Evolutionary conservation across 78 protist species (phyloP), one percentile per base, ranked within the genome.

Genomic region (Capsaspora owczarzaki): DNA sequence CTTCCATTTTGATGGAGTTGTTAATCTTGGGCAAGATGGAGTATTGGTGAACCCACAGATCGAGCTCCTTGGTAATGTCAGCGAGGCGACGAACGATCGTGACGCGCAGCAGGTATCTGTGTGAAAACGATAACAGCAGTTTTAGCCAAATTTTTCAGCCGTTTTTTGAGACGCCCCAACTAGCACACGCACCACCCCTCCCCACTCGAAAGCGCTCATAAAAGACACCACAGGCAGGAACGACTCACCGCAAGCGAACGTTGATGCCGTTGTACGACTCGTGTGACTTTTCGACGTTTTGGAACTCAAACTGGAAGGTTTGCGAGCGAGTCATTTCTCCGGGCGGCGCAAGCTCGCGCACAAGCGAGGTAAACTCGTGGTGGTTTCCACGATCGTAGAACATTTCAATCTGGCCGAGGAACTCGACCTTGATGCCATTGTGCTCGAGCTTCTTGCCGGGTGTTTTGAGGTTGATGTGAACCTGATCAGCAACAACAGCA

Each of bases 211-310:
- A n/a, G n/a, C n/a, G n/a, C n/a, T n/a, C n/a, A n/a, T n/a, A n/a
- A n/a, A n/a, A n/a, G n/a, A n/a, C n/a, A n/a, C n/a, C n/a, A n/a
- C n/a, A n/a, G n/a, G n/a, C n/a, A n/a, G 51, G 8, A 53, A 29
- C 61, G 29, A 68, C 76, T 31, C 31, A 85, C 89, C 92, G 80
- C 35, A 97, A 85, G 51, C 89, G 80, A n/a, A 86, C 95, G 74
- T 95, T 92, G 85, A 91, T 88, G 2, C 99, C 99, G 78, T 94
- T 86, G 89, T 95, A 97, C 29, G 95, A 82, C 75, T 95, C 99
- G 80, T 83, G 88, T 72, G 68, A 79, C 76, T 92, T 95, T 63
- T 92, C 95, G 29, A 66, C 89, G 25, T 72, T 71, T 20, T 14
- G 0, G 75, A 88, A 92, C 69, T 85, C 84, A 38, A 82, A 82